Evolutionary conservation across 139 green algal species (phyloP), one percentile per base, ranked within the genome.

Genomic region (Nannochloris sp.): DNA sequence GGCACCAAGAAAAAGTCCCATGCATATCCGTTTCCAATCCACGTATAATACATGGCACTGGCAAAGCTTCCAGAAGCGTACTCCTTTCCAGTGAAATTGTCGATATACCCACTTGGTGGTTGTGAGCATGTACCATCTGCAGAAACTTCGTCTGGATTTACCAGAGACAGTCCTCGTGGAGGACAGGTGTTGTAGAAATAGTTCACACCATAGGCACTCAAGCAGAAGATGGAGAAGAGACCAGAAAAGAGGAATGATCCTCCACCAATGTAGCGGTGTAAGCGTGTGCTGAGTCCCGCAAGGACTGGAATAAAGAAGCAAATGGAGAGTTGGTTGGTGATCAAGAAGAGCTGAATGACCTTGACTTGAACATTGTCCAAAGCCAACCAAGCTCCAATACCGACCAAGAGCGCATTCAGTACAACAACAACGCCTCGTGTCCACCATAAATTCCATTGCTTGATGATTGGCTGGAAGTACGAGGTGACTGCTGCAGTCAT

Each of bases 291-390:
- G 16, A 87, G 55, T 28, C 79, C 80, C 3, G 49, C 6, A 36
- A 86, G 58, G 33, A 95, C 55, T 8, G 85, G 78, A n/a, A 89
- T 48, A 40, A 80, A 75, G 17, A 67, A 76, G 28, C 77, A 87
- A 62, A 71, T 76, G 67, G 74, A 86, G 2, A 94, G 49, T 66
- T 91, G 76, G 82, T 95, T 95, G 57, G 75, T 72, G 2, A 95
- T 67, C 1, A 94, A 75, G 71, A 91, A 95, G 13, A 95, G 82
- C 29, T 76, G 56, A 28, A 66, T 31, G 5, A 66, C 59, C 14
- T 25, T 31, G 25, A 57, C 59, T 23, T 66, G 56, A 5, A 58
- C n/a, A 66, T 23, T 26, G n/a, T 29, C 56, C 40, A 45, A 16
- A 0, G 30, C 56, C 23, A 26, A 16, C 23, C 50, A 59, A 9